Conservation (phyloP, 2,329 filamentous ascomycete genomes). For the Fusarium denticulatum region DNA sequence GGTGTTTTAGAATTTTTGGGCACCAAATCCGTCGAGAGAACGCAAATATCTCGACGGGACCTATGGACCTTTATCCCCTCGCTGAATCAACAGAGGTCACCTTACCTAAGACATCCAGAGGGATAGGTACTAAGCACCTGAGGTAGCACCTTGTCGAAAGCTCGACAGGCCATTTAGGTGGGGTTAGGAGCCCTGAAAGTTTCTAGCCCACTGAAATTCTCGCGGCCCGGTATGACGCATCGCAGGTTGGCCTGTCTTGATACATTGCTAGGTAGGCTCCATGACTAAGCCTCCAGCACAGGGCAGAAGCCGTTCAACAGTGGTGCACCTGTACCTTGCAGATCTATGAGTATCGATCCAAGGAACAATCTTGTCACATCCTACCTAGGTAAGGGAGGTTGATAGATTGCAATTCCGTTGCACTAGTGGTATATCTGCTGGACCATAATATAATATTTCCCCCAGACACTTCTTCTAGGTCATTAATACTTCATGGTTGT, state of each 20-base stretch:
- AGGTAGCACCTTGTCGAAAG: not conserved
- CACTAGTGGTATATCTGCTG: not conserved
- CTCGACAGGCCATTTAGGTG: slow-evolving; percentile 24
- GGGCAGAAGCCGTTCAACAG: not conserved
- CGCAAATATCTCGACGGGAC: slow-evolving; percentile 32
- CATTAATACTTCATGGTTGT: not conserved
- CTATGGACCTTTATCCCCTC: slow-evolving; percentile 34
- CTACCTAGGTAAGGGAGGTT: not conserved
- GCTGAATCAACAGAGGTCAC: slow-evolving; percentile 26
- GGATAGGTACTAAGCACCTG: not conserved
- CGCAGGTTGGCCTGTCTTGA: not conserved
- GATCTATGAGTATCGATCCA: not conserved
- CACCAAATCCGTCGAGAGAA: slow-evolving; percentile 34
- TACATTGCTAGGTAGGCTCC: not conserved
- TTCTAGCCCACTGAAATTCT: slow-evolving; percentile 1
- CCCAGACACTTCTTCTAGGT: not conserved
- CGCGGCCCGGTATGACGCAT: slow-evolving; percentile 23
- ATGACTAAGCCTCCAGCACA: not conserved
- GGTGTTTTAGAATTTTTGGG: slow-evolving; percentile 32
- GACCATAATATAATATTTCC: not conserved
- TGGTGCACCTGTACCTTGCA: slow-evolving; percentile 24
- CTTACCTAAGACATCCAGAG: slow-evolving; percentile 18
- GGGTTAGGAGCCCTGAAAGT: slow-evolving; percentile 37
- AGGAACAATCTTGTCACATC: not conserved
- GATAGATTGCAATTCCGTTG: not conserved